Percentiles rank a stretch among this genome's conserved stretches.
These are phyloP conservation scores for Pseudocercospora fuligena DNA, from an alignment of 2,329 filamentous ascomycete genomes.

Conservation along the genomic window DNA sequence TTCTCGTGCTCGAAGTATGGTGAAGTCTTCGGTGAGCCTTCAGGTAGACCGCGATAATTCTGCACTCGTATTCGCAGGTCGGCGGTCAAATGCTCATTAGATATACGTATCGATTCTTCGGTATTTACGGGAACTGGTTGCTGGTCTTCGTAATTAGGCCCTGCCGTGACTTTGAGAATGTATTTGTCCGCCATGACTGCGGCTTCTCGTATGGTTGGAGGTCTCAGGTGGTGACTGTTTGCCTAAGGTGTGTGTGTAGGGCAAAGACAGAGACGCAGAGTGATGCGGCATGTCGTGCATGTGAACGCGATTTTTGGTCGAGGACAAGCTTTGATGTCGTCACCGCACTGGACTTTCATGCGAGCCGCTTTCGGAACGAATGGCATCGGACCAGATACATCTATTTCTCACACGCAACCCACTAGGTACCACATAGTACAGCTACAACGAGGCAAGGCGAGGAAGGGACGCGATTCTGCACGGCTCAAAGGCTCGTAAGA, in stretches of 20 bases:
- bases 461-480: neutral
- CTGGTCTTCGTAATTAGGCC: slow-evolving; percentile 76
- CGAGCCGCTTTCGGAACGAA: slow-evolving; percentile 1
- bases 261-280: neutral
- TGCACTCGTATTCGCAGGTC: slow-evolving; percentile 77
- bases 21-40: slow-evolving; percentile 69
- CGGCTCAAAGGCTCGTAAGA: neutral
- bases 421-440: neutral
- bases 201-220: neutral
- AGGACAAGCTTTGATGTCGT: neutral
- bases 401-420: neutral
- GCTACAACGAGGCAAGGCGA: neutral
- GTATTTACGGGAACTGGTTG: slow-evolving; percentile 76
- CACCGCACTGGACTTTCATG: neutral
- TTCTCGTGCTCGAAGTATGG: slow-evolving; percentile 75
- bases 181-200: slow-evolving; percentile 68
- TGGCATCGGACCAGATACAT: neutral
- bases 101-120: slow-evolving; percentile 65
- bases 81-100: slow-evolving; percentile 66
- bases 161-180: slow-evolving; percentile 80
- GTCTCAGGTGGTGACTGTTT: neutral
- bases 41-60: slow-evolving; percentile 71
- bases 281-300: slow-evolving; percentile 5
- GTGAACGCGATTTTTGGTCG: slow-evolving; percentile 7
- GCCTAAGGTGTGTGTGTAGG: neutral